Evolutionary conservation across 2,329 filamentous ascomycete species (phyloP).

Genomic region (Sarocladium strictum): DNA sequence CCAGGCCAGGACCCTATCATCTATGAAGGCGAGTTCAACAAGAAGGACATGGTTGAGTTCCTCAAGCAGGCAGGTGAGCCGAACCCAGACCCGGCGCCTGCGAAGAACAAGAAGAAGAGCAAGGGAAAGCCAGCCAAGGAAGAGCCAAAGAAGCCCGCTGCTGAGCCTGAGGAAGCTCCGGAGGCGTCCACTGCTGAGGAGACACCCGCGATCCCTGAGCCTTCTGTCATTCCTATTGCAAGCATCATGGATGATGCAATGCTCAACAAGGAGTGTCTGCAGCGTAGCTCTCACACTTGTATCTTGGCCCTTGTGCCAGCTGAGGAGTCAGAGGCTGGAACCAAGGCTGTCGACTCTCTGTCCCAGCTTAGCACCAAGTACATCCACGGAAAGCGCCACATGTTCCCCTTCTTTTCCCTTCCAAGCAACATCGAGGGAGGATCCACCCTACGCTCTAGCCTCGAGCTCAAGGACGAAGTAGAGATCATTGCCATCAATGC

Average conservation of each 20-base stretch:
- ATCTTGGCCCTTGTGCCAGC: constrained; percentile 67
- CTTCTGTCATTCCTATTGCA: constrained; percentile 52
- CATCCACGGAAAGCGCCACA: constrained; percentile 53
- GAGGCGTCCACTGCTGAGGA: constrained; percentile 22
- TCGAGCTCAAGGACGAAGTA: constrained; percentile 56
- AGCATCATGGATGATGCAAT: constrained; percentile 57
- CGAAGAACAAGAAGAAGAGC: constrained; percentile 29
- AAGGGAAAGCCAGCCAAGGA: constrained; percentile 30
- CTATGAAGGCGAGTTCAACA: constrained; percentile 82
- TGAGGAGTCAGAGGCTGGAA: constrained; percentile 42
- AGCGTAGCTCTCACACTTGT: constrained; percentile 72
- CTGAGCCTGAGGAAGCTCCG: constrained; percentile 22
- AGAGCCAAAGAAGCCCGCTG: constrained; percentile 19
- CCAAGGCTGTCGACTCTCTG: constrained; percentile 56
- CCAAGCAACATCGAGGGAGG: constrained; percentile 39
- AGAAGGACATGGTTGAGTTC: constrained; percentile 75
- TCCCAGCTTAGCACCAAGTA: constrained; percentile 74
- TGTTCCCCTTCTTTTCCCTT: constrained; percentile 81
- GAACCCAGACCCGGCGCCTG: constrained; percentile 63
- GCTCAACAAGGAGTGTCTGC: constrained; percentile 67
- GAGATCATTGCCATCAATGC: constrained; percentile 80
- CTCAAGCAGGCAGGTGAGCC: constrained; percentile 72
- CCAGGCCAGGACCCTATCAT: constrained; percentile 61
- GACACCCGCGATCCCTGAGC: constrained; percentile 13
- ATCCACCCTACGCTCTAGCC: constrained; percentile 37